Base-by-base conservation (phyloP, 2,329 filamentous ascomycete species). In the Malbranchea zuffiana region DNA sequence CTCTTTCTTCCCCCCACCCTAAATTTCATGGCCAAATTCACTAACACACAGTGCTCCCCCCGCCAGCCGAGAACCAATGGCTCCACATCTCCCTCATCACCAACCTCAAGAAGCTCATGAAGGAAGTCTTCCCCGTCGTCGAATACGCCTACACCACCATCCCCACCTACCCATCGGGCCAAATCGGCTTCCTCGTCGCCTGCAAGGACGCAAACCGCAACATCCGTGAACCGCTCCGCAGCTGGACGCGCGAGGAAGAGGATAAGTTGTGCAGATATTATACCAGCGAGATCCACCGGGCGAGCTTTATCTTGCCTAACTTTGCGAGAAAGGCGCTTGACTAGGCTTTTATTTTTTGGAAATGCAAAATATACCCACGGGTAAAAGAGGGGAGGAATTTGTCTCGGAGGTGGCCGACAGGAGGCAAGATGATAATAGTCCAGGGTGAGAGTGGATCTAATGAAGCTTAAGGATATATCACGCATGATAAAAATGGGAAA, bases 171-270 rank as follows among this genome's bases (percentile, higher is more conserved):
- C 90, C 90, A 49, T 93, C 85, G 40, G 90, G 90, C 60, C 90
- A 98, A 72, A 98, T 98, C 57, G 90, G 90, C 60, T 98, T 98
- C 80, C 95, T 98, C 87, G 84, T 98, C 59, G 96, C 90, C 79
- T 83, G 74, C 80, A 96, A 98, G 78, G 88, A 96, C 60, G 69
- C 78, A 60, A 77, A 66, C 58, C 76, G 79, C 62, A 75, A 98
- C 66, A 74, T 96, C 59, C 84, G 75, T 63, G 82, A 79, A 65
- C 90, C 90, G 37, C 58, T 95, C 45, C 81, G 90, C 57, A 71
- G 66, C 53, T 93, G 86, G 80, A 71, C 76, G 46, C 60, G 72
- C 47, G 87, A 92, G 66, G 86, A 96, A 67, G 90, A 98, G 75
- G 79, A 84, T 57, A 80, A 84, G 65, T 71, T 88, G 54, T 94